phyloP scores from a whole-genome alignment of 2,329 filamentous ascomycete genomes.

The Thelonectria olida region DNA sequence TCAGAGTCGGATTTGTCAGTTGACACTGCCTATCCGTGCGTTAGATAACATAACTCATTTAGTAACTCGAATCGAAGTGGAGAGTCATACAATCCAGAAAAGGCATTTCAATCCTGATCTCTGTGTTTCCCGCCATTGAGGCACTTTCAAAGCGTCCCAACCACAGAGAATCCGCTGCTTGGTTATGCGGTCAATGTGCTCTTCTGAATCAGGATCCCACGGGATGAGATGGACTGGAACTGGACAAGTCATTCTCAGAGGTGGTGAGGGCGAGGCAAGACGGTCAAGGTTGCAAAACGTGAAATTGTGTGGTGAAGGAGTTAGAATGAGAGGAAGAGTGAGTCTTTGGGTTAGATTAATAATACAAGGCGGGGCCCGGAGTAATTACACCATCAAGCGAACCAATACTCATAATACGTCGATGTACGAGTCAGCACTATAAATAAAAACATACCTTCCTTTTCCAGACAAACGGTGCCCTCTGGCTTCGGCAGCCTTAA shows the following conservation, averaged over 20 bases:
- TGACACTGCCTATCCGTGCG: conserved; percentile 19
- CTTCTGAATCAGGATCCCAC: conserved; percentile 33
- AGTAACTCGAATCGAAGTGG: fast-evolving
- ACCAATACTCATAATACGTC: too few species aligned
- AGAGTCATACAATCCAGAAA: conserved; percentile 41
- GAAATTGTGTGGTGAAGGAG: too few species aligned
- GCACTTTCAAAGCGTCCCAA: conserved; percentile 30
- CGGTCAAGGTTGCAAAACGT: too few species aligned
- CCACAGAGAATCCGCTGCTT: conserved; percentile 34
- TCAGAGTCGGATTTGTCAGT: conserved; percentile 8
- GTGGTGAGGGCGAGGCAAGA: background rate
- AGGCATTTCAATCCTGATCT: conserved; percentile 31
- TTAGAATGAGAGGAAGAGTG: too few species aligned
- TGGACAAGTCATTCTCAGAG: conserved; percentile 1
- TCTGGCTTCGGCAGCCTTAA: too few species aligned
- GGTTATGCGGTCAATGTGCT: conserved; percentile 23
- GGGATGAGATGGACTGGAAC: conserved; percentile 30
- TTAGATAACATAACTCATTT: background rate
- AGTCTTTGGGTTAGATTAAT: too few species aligned
- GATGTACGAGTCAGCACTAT: too few species aligned
- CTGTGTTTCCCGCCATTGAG: conserved; percentile 29
- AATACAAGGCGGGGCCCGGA: too few species aligned
- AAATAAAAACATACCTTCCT: too few species aligned
- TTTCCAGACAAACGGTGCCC: too few species aligned
- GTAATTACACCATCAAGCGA: too few species aligned